Conservation (phyloP, 768 basidiomycete species). For the Hirschioporus abietinus region DNA sequence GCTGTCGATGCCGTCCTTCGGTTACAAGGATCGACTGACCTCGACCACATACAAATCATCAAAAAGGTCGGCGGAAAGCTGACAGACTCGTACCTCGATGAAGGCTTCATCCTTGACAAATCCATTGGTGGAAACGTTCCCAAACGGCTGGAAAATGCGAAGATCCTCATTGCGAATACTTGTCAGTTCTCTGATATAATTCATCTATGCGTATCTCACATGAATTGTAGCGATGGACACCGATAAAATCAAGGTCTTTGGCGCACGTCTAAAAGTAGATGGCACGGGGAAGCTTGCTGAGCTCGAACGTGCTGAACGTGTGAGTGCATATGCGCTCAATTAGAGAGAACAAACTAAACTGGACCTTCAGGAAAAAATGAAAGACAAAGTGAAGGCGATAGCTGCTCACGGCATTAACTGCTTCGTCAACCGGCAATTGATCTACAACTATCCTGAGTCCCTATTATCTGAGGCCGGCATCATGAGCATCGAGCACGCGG, state of each 20-base stretch:
- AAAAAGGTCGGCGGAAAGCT: conserved; percentile 99
- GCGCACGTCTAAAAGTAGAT: conserved; percentile 93
- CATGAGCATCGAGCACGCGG: conserved; percentile 95
- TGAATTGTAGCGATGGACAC: conserved; percentile 89
- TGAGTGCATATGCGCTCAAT: conserved; percentile 25
- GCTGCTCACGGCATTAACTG: conserved; percentile 92
- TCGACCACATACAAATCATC: conserved; percentile 98
- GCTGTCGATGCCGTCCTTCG: conserved; percentile 96
- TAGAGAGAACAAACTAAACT: conserved; percentile 4
- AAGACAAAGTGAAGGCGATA: conserved; percentile 92
- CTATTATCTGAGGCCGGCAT: conserved; percentile 93
- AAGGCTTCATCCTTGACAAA: conserved; percentile 99
- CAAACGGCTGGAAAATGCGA: conserved; percentile 90
- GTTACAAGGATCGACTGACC: conserved; percentile 88
- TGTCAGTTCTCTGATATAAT: conserved; percentile 45
- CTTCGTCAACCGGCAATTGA: conserved; percentile 96
- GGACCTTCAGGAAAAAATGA: conserved; percentile 91
- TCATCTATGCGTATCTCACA: background rate
- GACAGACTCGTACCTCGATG: conserved; percentile 96
- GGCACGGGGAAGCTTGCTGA: conserved; percentile 96
- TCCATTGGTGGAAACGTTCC: conserved; percentile 91
- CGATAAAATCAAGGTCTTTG: conserved; percentile 99
- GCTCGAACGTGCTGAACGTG: conserved; percentile 92
- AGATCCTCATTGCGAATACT: conserved; percentile 97
- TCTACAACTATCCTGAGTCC: conserved; percentile 99